phyloP scores from a whole-genome alignment of 208 protist genomes.

The Crithidia sp. region DNA sequence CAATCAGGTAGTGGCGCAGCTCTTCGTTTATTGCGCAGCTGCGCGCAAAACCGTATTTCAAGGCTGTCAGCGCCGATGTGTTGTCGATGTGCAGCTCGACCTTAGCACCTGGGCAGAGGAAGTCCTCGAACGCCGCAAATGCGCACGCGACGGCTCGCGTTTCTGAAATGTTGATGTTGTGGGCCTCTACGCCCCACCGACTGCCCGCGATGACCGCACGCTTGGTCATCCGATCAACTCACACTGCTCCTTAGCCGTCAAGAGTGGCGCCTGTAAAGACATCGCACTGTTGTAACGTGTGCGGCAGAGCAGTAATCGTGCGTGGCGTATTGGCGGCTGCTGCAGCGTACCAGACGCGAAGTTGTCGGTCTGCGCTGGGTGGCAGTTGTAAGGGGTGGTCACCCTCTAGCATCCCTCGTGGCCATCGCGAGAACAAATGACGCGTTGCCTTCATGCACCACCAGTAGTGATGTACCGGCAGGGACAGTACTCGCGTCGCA shows the following conservation, averaged over 20 bases:
- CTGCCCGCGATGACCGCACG: slow-evolving; percentile 5
- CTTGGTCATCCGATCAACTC: slow-evolving; percentile 17
- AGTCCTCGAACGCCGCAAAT: slow-evolving; percentile 4
- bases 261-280: slow-evolving; percentile 29
- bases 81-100: slow-evolving; percentile 30
- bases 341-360: slow-evolving; percentile 6
- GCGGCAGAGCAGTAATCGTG: background rate
- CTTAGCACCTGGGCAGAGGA: background rate
- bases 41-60: slow-evolving; percentile 5
- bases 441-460: slow-evolving; percentile 25
- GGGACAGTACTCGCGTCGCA: slow-evolving; percentile 10
- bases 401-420: too few relatives aligned
- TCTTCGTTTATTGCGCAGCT: slow-evolving; percentile 20
- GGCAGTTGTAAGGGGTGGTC: slow-evolving; percentile 5
- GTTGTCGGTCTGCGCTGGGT: background rate
- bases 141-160: slow-evolving; percentile 21
- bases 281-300: slow-evolving; percentile 1
- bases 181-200: slow-evolving; percentile 5
- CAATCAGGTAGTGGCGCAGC: background rate
- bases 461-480: slow-evolving; percentile 24
- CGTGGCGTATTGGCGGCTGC: background rate
- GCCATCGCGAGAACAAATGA: slow-evolving; percentile 3
- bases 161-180: slow-evolving; percentile 30
- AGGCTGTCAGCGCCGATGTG: slow-evolving; percentile 23
- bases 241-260: slow-evolving; percentile 34